phyloP scores from a whole-genome alignment of 139 green algal genomes.

The Chlorella sp. region DNA sequence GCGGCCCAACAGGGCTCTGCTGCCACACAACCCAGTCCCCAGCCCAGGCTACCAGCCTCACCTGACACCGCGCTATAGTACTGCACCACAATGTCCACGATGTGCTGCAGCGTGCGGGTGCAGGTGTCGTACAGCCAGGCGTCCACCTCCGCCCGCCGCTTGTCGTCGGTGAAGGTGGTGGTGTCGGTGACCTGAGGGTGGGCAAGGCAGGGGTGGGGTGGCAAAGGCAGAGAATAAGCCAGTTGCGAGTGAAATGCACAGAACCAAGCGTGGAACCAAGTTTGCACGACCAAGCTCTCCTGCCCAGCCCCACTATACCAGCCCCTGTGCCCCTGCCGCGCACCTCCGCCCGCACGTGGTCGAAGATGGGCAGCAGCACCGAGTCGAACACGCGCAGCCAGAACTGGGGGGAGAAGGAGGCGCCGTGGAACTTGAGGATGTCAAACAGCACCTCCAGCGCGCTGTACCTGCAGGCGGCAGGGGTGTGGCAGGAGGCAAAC shows the following conservation, averaged over 20 bases:
- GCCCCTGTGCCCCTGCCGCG: neutral
- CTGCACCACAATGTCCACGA: constrained; percentile 93
- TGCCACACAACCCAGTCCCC: too few relatives aligned
- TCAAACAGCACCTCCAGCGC: constrained; percentile 95
- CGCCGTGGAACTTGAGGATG: constrained; percentile 94
- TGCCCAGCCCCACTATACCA: too few relatives aligned
- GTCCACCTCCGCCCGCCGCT: constrained; percentile 80
- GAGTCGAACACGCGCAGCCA: constrained; percentile 96
- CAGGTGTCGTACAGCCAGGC: constrained; percentile 98
- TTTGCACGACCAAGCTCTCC: too few relatives aligned
- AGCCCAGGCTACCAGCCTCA: neutral
- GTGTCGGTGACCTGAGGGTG: constrained; percentile 77
- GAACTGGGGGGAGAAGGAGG: constrained; percentile 89
- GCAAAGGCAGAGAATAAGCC: too few relatives aligned
- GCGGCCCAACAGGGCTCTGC: too few relatives aligned
- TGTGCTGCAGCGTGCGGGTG: constrained; percentile 95
- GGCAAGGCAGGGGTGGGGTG: too few relatives aligned
- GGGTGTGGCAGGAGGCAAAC: too few relatives aligned
- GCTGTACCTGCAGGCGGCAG: constrained; percentile 43
- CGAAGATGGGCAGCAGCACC: constrained; percentile 98
- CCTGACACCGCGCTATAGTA: constrained; percentile 72
- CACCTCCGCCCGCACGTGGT: constrained; percentile 92
- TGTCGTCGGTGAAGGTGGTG: constrained; percentile 89
- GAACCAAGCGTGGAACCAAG: too few relatives aligned
- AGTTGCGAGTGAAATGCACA: too few relatives aligned